Evolutionary conservation across 805 yeast genomes (phyloP).

Genomic region (Saccharomycopsis sp.): DNA sequence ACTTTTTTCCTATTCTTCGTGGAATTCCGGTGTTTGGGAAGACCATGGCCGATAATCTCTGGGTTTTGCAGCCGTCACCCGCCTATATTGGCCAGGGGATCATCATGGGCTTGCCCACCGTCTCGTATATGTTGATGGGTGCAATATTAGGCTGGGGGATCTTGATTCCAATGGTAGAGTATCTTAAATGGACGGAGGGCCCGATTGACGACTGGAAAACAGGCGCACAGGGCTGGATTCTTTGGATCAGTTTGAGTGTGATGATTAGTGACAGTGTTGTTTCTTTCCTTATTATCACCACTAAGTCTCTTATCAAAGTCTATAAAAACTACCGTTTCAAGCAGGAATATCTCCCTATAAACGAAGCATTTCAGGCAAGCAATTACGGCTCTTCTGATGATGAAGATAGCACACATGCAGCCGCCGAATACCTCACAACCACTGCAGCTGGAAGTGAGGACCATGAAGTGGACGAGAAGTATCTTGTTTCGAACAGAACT

Average conservation of each 20-base stretch:
- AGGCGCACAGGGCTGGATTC: constrained; percentile 96
- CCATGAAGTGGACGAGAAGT: constrained; percentile 35
- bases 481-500: constrained; percentile 44
- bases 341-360: background rate
- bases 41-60: constrained; percentile 49
- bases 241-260: constrained; percentile 88
- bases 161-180: constrained; percentile 72
- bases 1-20: constrained; percentile 64
- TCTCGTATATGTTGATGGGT: constrained; percentile 85
- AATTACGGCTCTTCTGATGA: background rate
- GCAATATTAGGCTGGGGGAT: constrained; percentile 88
- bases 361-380: background rate
- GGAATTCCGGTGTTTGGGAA: constrained; percentile 73
- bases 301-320: constrained; percentile 34
- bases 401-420: constrained; percentile 14
- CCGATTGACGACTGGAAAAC: constrained; percentile 85
- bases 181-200: constrained; percentile 82
- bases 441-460: constrained; percentile 24
- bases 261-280: constrained; percentile 91
- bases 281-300: constrained; percentile 60
- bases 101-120: constrained; percentile 93
- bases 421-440: constrained; percentile 3
- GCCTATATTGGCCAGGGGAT: constrained; percentile 97
- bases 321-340: background rate
- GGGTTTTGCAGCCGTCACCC: constrained; percentile 94